A percentile compares a stretch with the other conserved stretches of the same genome.
Evolutionary conservation across 257 asterid species (phyloP).

Genomic region (Apocynum venetum): DNA sequence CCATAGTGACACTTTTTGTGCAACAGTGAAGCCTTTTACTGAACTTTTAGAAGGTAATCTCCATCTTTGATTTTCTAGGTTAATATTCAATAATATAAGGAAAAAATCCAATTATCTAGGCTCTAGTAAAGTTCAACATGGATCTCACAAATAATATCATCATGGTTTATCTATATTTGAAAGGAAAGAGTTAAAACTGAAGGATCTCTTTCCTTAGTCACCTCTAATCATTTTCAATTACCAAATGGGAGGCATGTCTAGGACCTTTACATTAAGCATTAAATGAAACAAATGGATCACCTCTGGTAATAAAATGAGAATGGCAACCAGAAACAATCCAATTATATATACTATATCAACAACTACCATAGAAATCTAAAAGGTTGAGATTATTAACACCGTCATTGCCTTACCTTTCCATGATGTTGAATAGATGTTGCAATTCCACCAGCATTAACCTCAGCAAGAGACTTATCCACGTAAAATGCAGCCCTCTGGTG

Average conservation of each 20-base stretch:
- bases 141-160: background rate
- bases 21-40: background rate
- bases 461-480: constrained; percentile 84
- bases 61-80: background rate
- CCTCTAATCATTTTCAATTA: background rate
- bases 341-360: background rate
- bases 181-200: background rate
- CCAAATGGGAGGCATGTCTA: background rate
- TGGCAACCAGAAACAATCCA: background rate
- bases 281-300: background rate
- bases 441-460: constrained; percentile 92
- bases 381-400: background rate
- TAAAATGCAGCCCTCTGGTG: constrained; percentile 98
- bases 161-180: background rate
- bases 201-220: background rate
- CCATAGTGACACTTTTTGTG: no score
- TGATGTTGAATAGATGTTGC: constrained; percentile 90
- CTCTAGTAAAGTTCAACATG: background rate
- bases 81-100: background rate
- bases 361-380: background rate
- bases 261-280: background rate
- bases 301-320: background rate
- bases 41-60: background rate
- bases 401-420: constrained; percentile 62
- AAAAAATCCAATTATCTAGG: background rate